Evolutionary conservation across 1,284 basidiomycete species (phyloP).

Genomic region (Blastosporella zonata): DNA sequence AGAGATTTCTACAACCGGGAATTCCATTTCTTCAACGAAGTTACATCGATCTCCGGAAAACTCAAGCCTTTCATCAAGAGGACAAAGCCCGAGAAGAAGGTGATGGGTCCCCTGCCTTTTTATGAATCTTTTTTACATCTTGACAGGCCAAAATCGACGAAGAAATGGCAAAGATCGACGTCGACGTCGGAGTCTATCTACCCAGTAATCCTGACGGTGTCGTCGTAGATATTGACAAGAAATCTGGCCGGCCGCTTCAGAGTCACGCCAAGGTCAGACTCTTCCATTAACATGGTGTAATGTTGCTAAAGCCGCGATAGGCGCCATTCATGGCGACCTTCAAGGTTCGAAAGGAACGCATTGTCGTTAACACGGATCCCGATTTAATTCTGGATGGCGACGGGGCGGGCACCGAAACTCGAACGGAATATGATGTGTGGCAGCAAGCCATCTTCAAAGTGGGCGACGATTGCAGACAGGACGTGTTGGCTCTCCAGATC

Average conservation of each 20-base stretch:
- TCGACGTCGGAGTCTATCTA: slow-evolving; percentile 93
- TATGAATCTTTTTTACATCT: slow-evolving; percentile 8
- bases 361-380: slow-evolving; percentile 59
- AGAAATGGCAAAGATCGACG: slow-evolving; percentile 95
- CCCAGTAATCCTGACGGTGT: slow-evolving; percentile 97
- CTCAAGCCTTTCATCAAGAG: slow-evolving; percentile 97
- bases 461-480: slow-evolving; percentile 98
- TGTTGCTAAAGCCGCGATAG: slow-evolving; percentile 38
- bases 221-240: slow-evolving; percentile 95
- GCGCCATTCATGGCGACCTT: slow-evolving; percentile 99
- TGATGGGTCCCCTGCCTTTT: slow-evolving; percentile 23
- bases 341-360: slow-evolving; percentile 86
- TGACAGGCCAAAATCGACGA: slow-evolving; percentile 95
- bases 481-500: slow-evolving; percentile 93
- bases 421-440: slow-evolving; percentile 86
- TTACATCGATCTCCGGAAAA: slow-evolving; percentile 97
- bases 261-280: slow-evolving; percentile 89
- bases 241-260: slow-evolving; percentile 93
- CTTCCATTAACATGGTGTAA: not conserved
- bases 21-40: slow-evolving; percentile 94
- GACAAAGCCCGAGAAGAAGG: slow-evolving; percentile 97
- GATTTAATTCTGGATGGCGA: slow-evolving; percentile 70
- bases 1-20: slow-evolving; percentile 92
- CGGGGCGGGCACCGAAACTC: slow-evolving; percentile 52
- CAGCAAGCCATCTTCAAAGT: slow-evolving; percentile 99